Base-by-base conservation (phyloP, 805 yeast species). In the Starmerella stellata region DNA sequence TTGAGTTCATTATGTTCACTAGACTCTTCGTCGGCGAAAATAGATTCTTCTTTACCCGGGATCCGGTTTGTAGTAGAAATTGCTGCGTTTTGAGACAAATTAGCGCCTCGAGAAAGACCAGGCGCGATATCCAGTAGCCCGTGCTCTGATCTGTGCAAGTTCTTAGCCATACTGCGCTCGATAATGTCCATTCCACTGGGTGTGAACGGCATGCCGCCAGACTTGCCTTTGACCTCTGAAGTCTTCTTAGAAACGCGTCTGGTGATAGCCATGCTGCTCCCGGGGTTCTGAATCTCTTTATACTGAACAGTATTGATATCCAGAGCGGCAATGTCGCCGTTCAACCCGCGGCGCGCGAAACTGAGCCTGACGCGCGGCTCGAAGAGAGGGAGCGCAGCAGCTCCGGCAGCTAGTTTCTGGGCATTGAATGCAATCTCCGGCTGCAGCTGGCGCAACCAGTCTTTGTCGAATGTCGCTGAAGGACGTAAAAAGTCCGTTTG, bases 121-220 rank as follows among this genome's bases (percentile, higher is more conserved):
- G 76, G 87, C 0, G 95, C 90, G 1, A 72, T 57, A 54, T 81
- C 92, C 51, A 76, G 79, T 28, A 90, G 57, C 0, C 96, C 98
- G 24, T 70, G 64, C 2, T 58, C 60, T 51, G 79, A 87, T 51
- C 75, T 68, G 50, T 78, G 90, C 35, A 78, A 30, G 65, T 48
- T 48, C 3, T 40, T 40, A 9, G 50, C 44, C 4, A 49, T 46
- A 3, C 55, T 45, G 15, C 51, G 49, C 9, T 46, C 53, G 14
- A n/a, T 35, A 47, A 59, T 50, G 2, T 59, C 59, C n/a, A 70
- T 47, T 2, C 96, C 95, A 47, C 98, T 96, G 0, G 98, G 98
- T 41, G 77, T 75, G 53, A 90, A 90, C 0, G 98, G 98, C 51
- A 87, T 59, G 50, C 69, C 78, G 16, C 73, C 68, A 0, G 92